Conservation (phyloP, 805 yeast species). For the Saccharomycopsis sp. region DNA sequence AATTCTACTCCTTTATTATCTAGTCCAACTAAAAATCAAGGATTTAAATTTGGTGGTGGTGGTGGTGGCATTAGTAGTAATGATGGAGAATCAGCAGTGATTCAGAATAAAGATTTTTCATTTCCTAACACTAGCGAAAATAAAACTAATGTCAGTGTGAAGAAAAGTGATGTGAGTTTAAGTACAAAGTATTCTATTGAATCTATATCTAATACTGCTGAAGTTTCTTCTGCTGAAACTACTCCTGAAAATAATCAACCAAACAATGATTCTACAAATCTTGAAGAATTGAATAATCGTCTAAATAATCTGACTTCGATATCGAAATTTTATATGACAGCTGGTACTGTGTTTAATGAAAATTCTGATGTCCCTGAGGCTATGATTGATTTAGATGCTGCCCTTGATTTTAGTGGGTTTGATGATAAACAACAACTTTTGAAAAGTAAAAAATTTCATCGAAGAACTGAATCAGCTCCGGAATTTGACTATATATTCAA, state of each 20-base stretch:
- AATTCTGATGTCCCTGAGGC: constrained; percentile 41
- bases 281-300: constrained; percentile 11
- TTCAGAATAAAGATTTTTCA: constrained; percentile 13
- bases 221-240: constrained; percentile 21
- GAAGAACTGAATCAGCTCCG: constrained; percentile 53
- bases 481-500: constrained; percentile 33
- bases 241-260: constrained; percentile 24
- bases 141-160: constrained; percentile 3
- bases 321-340: constrained; percentile 19
- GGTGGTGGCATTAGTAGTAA: neutral
- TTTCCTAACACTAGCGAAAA: constrained; percentile 1
- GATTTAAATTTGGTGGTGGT: constrained; percentile 15
- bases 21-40: constrained; percentile 7
- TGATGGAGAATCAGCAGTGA: constrained; percentile 4
- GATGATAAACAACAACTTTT: constrained; percentile 25
- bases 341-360: constrained; percentile 20
- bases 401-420: constrained; percentile 33
- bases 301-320: constrained; percentile 22
- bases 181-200: constrained; percentile 19
- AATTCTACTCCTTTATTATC: constrained; percentile 3
- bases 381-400: constrained; percentile 49
- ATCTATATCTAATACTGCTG: constrained; percentile 23
- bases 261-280: neutral
- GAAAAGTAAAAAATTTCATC: constrained; percentile 33
- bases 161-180: constrained; percentile 17